phyloP scores from a whole-genome alignment of 768 basidiomycete species.

The Tulasnella sp. region DNA sequence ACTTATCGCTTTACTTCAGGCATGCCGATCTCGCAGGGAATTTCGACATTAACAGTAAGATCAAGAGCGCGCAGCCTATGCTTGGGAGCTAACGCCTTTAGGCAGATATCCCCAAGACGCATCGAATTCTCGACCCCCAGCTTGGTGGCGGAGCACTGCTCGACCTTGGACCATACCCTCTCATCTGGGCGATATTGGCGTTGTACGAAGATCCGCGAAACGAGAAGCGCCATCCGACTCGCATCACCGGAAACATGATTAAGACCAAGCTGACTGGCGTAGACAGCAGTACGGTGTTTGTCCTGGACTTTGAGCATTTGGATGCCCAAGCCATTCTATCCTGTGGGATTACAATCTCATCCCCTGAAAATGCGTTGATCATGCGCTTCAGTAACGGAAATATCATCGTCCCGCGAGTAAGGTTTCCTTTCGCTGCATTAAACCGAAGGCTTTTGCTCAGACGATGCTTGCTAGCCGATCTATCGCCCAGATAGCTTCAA shows the following conservation, averaged over 20 bases:
- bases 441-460: neutral
- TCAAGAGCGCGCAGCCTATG: constrained; percentile 13
- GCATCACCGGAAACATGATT: constrained; percentile 65
- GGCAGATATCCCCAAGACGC: constrained; percentile 60
- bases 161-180: constrained; percentile 83
- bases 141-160: constrained; percentile 81
- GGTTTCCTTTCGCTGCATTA: neutral
- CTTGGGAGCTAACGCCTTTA: neutral
- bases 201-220: constrained; percentile 81
- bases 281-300: constrained; percentile 72
- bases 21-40: constrained; percentile 75
- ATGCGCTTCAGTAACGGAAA: constrained; percentile 74
- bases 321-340: constrained; percentile 62
- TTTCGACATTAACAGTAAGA: constrained; percentile 61
- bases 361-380: constrained; percentile 51
- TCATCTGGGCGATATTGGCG: constrained; percentile 75
- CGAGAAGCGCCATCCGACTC: constrained; percentile 52
- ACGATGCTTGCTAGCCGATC: constrained; percentile 46
- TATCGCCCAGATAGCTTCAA: constrained; percentile 64
- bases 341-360: constrained; percentile 58
- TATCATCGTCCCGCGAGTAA: constrained; percentile 48
- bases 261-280: constrained; percentile 75
- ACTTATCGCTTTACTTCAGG: constrained; percentile 28
- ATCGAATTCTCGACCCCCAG: constrained; percentile 72
- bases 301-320: constrained; percentile 64